phyloP scores from a whole-genome alignment of 2,329 filamentous ascomycete species.

The Cercospora beticola region DNA sequence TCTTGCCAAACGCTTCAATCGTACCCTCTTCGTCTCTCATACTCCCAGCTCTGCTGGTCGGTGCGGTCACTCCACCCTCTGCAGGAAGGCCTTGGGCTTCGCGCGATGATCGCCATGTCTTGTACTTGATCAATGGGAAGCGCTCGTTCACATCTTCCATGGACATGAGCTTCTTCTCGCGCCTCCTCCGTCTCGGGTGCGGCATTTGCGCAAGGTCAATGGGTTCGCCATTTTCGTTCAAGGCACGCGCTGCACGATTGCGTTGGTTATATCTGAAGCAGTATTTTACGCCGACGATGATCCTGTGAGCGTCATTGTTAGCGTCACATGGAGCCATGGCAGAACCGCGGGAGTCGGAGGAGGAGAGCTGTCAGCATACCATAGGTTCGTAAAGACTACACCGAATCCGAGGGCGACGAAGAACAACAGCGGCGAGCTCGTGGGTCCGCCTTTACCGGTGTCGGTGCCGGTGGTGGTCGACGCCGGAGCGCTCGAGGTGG shows the following conservation, averaged over 20 bases:
- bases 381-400: slow-evolving; percentile 97
- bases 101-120: slow-evolving; percentile 82
- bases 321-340: slow-evolving; percentile 14
- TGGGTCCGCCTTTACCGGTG: slow-evolving; percentile 45
- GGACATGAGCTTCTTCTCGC: slow-evolving; percentile 98
- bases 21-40: slow-evolving; percentile 59
- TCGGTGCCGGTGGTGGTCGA: slow-evolving; percentile 26
- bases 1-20: slow-evolving; percentile 33
- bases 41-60: slow-evolving; percentile 71
- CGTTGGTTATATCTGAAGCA: slow-evolving; percentile 98
- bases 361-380: slow-evolving; percentile 53
- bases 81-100: slow-evolving; percentile 81
- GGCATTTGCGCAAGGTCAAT: slow-evolving; percentile 87
- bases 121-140: slow-evolving; percentile 95
- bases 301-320: slow-evolving; percentile 59
- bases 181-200: slow-evolving; percentile 71
- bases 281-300: slow-evolving; percentile 98
- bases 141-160: slow-evolving; percentile 99
- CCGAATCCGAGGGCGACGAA: slow-evolving; percentile 96
- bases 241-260: slow-evolving; percentile 72
- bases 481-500: slow-evolving; percentile 15
- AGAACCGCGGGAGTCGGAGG: slow-evolving; percentile 11
- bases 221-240: slow-evolving; percentile 76
- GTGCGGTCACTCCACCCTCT: slow-evolving; percentile 75
- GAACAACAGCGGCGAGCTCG: slow-evolving; percentile 77